phyloP scores from a whole-genome alignment of 495 filamentous ascomycete genomes.

The Elasticomyces elasticus region DNA sequence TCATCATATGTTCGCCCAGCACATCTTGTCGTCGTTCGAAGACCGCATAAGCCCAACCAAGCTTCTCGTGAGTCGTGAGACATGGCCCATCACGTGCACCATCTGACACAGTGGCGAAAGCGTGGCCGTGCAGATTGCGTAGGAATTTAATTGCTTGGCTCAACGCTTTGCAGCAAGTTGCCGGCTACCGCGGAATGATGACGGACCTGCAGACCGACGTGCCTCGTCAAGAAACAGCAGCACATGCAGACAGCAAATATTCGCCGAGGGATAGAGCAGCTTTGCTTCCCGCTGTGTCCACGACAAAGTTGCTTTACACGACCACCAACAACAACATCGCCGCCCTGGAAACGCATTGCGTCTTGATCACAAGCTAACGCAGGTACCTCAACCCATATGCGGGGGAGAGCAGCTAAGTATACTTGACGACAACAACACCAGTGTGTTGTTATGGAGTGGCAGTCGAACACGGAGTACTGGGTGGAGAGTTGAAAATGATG shows the following conservation, averaged over 20 bases:
- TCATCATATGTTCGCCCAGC: not conserved
- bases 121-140: not conserved
- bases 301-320: not conserved
- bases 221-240: not conserved
- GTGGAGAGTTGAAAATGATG: too few relatives aligned
- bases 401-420: too few relatives aligned
- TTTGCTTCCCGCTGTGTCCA: not conserved
- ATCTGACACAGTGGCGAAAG: not conserved
- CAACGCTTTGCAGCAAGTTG: not conserved
- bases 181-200: not conserved
- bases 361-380: not conserved
- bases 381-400: not conserved
- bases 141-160: not conserved
- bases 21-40: not conserved
- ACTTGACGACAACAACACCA: too few relatives aligned
- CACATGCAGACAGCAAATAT: not conserved
- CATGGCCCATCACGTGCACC: not conserved
- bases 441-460: not conserved
- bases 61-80: not conserved
- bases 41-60: not conserved
- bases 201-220: not conserved
- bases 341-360: not conserved
- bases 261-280: not conserved
- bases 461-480: too few relatives aligned
- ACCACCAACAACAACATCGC: not conserved